Percentiles rank a stretch among this genome's conserved stretches.
phyloP scores from a whole-genome alignment of 78 protist genomes.

The Neovahlkampfia damariscottae region DNA sequence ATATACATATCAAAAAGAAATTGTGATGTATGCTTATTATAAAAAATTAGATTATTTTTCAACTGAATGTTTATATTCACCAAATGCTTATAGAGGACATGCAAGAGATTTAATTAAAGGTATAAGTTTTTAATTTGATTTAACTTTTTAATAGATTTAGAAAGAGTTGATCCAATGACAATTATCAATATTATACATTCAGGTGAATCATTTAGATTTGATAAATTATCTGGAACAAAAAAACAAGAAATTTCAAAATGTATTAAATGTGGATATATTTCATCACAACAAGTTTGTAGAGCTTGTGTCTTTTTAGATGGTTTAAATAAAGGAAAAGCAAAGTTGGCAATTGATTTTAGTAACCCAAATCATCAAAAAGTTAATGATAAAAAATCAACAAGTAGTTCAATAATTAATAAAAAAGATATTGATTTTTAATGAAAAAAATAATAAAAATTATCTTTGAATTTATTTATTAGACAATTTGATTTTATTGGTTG shows the following conservation, averaged over 20 bases:
- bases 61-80: constrained; percentile 71
- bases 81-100: constrained; percentile 66
- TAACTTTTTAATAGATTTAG: no score
- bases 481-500: no score
- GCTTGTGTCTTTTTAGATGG: constrained; percentile 66
- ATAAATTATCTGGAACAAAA: neutral
- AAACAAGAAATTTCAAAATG: neutral
- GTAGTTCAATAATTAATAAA: no score
- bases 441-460: no score
- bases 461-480: no score
- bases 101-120: constrained; percentile 66
- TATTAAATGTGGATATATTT: constrained; percentile 49
- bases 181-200: constrained; percentile 26
- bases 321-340: constrained; percentile 50
- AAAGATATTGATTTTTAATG: no score
- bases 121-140: no score
- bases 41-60: constrained; percentile 63
- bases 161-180: constrained; percentile 38
- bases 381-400: no score
- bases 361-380: no score
- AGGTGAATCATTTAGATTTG: neutral
- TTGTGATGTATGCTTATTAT: constrained; percentile 77
- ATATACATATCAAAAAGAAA: constrained; percentile 75
- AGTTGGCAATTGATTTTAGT: constrained; percentile 1
- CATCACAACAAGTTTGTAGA: constrained; percentile 48